Evolutionary conservation across 371 early-diverging fungal species (phyloP).

Genomic region (Dinochytrium kinnereticum): DNA sequence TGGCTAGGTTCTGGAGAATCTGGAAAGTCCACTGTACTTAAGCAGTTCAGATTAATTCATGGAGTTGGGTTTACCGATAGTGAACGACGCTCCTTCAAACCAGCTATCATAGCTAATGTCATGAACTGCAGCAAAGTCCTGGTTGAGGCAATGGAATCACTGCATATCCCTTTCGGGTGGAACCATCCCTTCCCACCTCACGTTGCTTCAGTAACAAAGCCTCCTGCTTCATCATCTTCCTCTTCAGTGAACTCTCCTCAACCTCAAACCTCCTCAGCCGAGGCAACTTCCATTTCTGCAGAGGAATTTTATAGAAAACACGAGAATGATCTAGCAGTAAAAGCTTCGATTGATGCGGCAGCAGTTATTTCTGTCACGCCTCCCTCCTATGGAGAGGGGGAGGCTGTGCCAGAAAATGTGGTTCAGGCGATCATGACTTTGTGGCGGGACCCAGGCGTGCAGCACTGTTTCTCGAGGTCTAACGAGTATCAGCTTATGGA

Average conservation of each 20-base stretch:
- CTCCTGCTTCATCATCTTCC: not conserved
- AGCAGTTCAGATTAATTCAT: slow-evolving; percentile 97
- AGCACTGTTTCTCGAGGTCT: slow-evolving; percentile 73
- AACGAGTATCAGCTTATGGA: slow-evolving; percentile 93
- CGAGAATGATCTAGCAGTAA: not conserved
- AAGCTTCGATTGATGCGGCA: slow-evolving; percentile 51
- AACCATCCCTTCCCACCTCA: not conserved
- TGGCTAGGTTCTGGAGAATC: slow-evolving; percentile 94
- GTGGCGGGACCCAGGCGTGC: slow-evolving; percentile 88
- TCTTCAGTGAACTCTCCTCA: not conserved
- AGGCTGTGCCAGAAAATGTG: slow-evolving; percentile 40
- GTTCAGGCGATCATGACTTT: slow-evolving; percentile 78
- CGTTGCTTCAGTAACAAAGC: not conserved
- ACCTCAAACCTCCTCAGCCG: not conserved
- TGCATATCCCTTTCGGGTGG: slow-evolving; percentile 65
- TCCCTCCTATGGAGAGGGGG: slow-evolving; percentile 61
- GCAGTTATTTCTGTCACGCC: slow-evolving; percentile 81
- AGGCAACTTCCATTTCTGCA: not conserved
- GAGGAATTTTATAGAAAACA: not conserved
- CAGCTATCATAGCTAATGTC: slow-evolving; percentile 93
- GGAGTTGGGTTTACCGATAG: slow-evolving; percentile 86
- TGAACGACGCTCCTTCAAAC: slow-evolving; percentile 88
- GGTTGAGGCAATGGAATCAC: slow-evolving; percentile 87
- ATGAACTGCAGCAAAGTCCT: slow-evolving; percentile 94
- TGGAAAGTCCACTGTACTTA: slow-evolving; percentile 94